Percentiles rank a stretch among this genome's conserved stretches.
Conservation (phyloP, 202 grass and related monocot genomes). For the Carex sylvatica region DNA sequence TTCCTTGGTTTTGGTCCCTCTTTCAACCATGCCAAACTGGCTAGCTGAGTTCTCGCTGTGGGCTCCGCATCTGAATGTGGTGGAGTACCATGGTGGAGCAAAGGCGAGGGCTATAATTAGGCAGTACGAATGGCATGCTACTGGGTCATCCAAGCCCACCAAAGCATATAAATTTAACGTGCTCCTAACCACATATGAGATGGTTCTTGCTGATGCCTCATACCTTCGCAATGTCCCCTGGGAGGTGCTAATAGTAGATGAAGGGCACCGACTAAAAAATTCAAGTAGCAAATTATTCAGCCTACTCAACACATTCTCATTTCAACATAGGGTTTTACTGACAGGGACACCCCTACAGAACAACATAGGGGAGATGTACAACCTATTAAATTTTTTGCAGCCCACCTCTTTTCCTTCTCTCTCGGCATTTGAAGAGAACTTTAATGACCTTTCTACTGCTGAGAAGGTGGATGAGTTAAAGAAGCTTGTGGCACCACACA, state of each 20-base stretch:
- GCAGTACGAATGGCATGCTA: slow-evolving; percentile 93
- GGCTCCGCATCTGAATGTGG: slow-evolving; percentile 96
- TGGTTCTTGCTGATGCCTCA: slow-evolving; percentile 91
- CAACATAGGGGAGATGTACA: slow-evolving; percentile 99
- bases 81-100: slow-evolving; percentile 98
- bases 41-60: slow-evolving; percentile 92
- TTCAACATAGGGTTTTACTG: slow-evolving; percentile 94
- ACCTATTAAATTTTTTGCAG: slow-evolving; percentile 95
- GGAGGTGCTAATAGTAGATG: slow-evolving; percentile 99
- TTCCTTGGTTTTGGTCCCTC: slow-evolving; percentile 86
- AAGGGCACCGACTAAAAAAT: slow-evolving; percentile 94
- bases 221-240: slow-evolving; percentile 89
- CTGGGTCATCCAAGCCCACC: slow-evolving; percentile 41
- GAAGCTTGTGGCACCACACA: slow-evolving; percentile 98
- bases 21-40: slow-evolving; percentile 99
- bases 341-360: slow-evolving; percentile 98
- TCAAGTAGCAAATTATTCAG: slow-evolving; percentile 96
- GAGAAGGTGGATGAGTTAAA: slow-evolving; percentile 98
- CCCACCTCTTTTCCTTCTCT: slow-evolving; percentile 94
- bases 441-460: slow-evolving; percentile 93
- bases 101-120: slow-evolving; percentile 85
- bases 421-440: slow-evolving; percentile 89
- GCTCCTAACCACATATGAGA: slow-evolving; percentile 94
- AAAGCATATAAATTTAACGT: slow-evolving; percentile 90
- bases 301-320: slow-evolving; percentile 88